Evolutionary conservation across 2,329 filamentous ascomycete species (phyloP), one percentile per base, ranked within the genome.

Genomic region (Monosporascus sp.): DNA sequence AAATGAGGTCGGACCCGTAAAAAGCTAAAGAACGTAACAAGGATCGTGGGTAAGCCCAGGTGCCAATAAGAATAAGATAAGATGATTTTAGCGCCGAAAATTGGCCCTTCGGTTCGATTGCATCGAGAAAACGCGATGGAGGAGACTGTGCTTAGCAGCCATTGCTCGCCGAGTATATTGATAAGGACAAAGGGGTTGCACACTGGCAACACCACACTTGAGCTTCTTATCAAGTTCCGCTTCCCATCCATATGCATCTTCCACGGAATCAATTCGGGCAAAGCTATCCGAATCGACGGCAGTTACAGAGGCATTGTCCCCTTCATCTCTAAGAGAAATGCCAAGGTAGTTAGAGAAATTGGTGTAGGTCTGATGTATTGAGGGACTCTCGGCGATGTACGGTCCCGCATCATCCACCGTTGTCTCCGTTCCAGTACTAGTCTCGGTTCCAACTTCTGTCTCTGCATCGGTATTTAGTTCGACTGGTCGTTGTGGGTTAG

Each of bases 181-280:
- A 44, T 62, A 62, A 27, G 62, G 50, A 47, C 55, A 64, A 5
- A 59, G 47, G 14, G 54, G 40, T 34, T 57, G 52, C 16, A 57
- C 49, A 49, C 57, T 56, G 27, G 56, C 53, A 43, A 62, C 57
- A 48, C 58, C 56, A 50, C 61, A 66, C 16, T 58, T 53, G 38
- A 61, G 50, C 53, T 66, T 65, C 53, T 62, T 64, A 20, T 73
- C 69, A 20, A 76, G 68, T 57, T 77, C 77, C 9, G 77, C 77
- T 54, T 82, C 78, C 80, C 79, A 83, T 14, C 80, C 79, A 52
- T 82, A 82, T 5, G 73, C 59, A 52, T 82, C 78, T 2, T 69
- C 64, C 6, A 66, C 65, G 4, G 67, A 65, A 16, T 62, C 63
- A 8, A 62, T 54, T 49, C 57, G 60, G 6, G 58, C 64, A 44